These are phyloP conservation scores for Leucosporidium creatinivorum DNA, from an alignment of 768 basidiomycete genomes.

Conservation along the genomic window DNA sequence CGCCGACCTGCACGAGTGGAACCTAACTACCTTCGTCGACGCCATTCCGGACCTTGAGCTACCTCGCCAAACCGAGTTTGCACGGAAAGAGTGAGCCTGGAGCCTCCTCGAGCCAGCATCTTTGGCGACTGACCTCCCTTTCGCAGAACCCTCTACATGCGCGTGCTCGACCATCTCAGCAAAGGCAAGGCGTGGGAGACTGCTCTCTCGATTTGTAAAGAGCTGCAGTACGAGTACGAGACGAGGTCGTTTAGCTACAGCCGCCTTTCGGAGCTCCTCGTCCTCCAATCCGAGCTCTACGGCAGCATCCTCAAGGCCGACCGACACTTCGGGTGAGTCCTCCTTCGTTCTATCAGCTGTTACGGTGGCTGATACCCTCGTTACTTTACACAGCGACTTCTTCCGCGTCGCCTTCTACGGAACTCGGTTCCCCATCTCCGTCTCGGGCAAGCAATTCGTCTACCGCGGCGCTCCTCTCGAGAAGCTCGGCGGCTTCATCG, in stretches of 20 bases:
- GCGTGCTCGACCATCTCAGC: constrained; percentile 89
- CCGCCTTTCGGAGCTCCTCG: constrained; percentile 49
- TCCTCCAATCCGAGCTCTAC: constrained; percentile 36
- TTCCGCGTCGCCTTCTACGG: constrained; percentile 92
- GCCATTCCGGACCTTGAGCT: constrained; percentile 84
- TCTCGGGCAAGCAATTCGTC: constrained; percentile 79
- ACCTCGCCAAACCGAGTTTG: constrained; percentile 88
- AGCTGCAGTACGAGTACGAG: constrained; percentile 78
- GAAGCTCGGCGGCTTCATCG: constrained; percentile 76
- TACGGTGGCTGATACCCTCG: background rate
- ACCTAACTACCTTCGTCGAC: constrained; percentile 66
- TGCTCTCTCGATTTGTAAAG: constrained; percentile 87
- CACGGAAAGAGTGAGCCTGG: constrained; percentile 63
- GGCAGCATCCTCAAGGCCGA: constrained; percentile 32
- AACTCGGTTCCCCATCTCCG: constrained; percentile 66
- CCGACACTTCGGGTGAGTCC: constrained; percentile 26
- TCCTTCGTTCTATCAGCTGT: background rate
- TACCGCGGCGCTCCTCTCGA: constrained; percentile 95
- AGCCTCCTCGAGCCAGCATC: too few relatives aligned
- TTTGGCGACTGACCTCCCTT: background rate
- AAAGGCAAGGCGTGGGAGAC: constrained; percentile 97
- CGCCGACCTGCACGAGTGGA: constrained; percentile 88
- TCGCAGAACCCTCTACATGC: constrained; percentile 59
- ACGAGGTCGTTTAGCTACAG: constrained; percentile 44
- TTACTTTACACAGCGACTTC: constrained; percentile 47